These are phyloP conservation scores for Aspergillus neotritici DNA, from an alignment of 2,329 filamentous ascomycete genomes.

Conservation along the genomic window DNA sequence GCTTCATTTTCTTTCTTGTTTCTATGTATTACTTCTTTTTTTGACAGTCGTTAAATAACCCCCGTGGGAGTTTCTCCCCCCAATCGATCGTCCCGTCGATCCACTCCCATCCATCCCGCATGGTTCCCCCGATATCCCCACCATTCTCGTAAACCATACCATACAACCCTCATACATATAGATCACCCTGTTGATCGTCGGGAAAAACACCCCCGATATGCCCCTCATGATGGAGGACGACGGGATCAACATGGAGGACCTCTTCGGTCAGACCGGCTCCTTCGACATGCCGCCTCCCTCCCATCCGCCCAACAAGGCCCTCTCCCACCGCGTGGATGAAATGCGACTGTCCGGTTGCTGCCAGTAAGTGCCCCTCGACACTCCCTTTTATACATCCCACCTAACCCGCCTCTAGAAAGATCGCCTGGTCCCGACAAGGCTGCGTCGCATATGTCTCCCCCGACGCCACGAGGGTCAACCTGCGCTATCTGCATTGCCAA, in stretches of 20 bases:
- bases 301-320: slow-evolving; percentile 54
- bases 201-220: slow-evolving; percentile 31
- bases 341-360: slow-evolving; percentile 69
- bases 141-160: background rate
- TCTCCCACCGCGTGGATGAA: slow-evolving; percentile 70
- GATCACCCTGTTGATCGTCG: background rate
- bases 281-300: slow-evolving; percentile 52
- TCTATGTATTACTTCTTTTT: no score
- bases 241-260: slow-evolving; percentile 61
- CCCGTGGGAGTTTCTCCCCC: no score
- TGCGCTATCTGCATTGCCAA: slow-evolving; percentile 66
- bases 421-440: slow-evolving; percentile 84
- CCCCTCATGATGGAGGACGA: slow-evolving; percentile 53
- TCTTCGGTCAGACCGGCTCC: slow-evolving; percentile 63
- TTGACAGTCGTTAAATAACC: no score
- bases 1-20: no score
- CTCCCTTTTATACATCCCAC: background rate
- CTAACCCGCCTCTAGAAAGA: slow-evolving; percentile 51
- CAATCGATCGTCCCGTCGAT: no score
- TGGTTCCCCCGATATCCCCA: no score
- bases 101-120: no score
- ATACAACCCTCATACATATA: background rate
- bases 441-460: slow-evolving; percentile 75
- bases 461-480: slow-evolving; percentile 64
- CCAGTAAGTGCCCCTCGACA: slow-evolving; percentile 56